phyloP scores from a whole-genome alignment of 306 rosid genomes.

The Oxytropis ochrocephala region DNA sequence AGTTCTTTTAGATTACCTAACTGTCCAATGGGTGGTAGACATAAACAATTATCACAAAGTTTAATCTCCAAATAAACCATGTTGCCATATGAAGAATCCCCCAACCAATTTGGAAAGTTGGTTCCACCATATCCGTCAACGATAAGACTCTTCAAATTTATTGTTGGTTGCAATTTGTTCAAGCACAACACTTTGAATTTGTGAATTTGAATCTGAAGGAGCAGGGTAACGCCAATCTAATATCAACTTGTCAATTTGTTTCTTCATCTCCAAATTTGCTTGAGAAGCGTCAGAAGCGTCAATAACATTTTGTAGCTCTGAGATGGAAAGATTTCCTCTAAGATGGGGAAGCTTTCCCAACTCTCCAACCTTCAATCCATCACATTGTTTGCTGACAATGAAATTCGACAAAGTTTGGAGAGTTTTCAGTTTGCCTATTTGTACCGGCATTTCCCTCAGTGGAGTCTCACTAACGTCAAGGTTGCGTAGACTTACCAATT shows the following conservation, averaged over 20 bases:
- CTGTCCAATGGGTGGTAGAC: neutral
- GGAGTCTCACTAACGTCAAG: neutral
- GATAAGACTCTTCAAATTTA: constrained; percentile 5
- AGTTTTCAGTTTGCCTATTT: neutral
- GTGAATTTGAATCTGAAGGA: neutral
- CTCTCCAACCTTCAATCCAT: neutral
- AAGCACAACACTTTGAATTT: neutral
- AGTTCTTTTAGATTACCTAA: neutral
- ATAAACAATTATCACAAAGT: neutral
- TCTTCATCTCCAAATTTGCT: neutral
- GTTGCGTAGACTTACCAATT: neutral
- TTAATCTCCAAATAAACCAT: neutral
- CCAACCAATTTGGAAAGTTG: neutral
- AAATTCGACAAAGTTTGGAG: neutral
- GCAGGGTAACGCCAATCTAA: neutral
- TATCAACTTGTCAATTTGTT: neutral
- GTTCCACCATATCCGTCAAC: constrained; percentile 11
- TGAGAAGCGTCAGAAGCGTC: neutral
- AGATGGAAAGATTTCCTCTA: neutral
- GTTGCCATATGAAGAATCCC: neutral
- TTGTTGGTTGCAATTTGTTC: constrained; percentile 1
- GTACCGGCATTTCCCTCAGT: neutral
- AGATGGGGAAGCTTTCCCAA: neutral
- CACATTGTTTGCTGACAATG: neutral
- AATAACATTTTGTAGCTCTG: neutral